Evolutionary conservation across 495 filamentous ascomycete species (phyloP), one percentile per base, ranked within the genome.

Genomic region (Annulohypoxylon stygium): DNA sequence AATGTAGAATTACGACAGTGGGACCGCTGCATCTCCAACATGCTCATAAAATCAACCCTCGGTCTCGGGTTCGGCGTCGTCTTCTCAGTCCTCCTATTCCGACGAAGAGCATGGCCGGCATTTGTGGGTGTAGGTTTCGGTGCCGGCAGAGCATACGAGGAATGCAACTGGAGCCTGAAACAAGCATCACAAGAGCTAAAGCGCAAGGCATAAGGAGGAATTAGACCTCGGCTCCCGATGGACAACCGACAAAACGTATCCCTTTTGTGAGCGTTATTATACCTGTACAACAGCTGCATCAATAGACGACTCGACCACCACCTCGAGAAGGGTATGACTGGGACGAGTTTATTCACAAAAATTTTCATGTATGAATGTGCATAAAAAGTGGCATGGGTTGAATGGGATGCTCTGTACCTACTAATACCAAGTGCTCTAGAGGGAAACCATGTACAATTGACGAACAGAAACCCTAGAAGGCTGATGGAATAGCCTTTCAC

Each of bases 61-160:
- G 96, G 96, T 75, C 90, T 97, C 74, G 93, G 91, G 64, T 98
- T 98, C 84, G 96, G 96, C 83, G 91, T 98, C 81, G 92, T 98
- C 81, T 98, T 99, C 87, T 98, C 95, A 53, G 95, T 99, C 34
- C 90, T 99, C 54, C 83, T 99, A 26, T 99, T 99, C 89, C 97
- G 97, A 87, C 90, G 96, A 79, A 90, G 96, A 81, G 93, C 95
- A 73, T 99, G 96, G 93, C 96, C 96, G 57, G 97, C 93, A 26
- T 95, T 90, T 81, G 89, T 97, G 74, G 96, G 96, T 61, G 86
- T 94, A 50, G 96, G 96, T 48, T 98, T 99, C 80, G 96, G 96
- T 77, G 94, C 95, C 70, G 96, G 96, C 61, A 90, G 97, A 77
- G 97, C 95, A 9, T 98, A 94, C 87, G 96, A 98, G 81, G 96